phyloP scores from a whole-genome alignment of 2,329 filamentous ascomycete genomes.

The Cladosporium sp. region DNA sequence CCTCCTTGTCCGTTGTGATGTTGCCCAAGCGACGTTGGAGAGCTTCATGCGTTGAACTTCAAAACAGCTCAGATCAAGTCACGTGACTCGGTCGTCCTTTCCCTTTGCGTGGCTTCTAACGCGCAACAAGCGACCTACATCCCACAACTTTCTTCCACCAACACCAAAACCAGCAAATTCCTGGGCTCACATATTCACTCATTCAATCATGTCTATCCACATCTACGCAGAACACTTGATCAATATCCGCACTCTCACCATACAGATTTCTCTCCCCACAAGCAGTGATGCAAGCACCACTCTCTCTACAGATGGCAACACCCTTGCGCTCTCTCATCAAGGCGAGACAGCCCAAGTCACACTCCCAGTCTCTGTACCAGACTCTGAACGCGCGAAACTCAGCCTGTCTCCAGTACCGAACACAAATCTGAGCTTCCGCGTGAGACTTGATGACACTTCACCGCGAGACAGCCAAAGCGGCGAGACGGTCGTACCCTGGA shows the following conservation, averaged over 20 bases:
- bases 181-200: not conserved
- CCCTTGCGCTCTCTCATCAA: conserved; percentile 49
- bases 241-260: conserved; percentile 60
- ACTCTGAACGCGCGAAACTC: conserved; percentile 43
- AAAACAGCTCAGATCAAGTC: not conserved
- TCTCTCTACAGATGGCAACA: conserved; percentile 46
- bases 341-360: conserved; percentile 45
- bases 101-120: not conserved
- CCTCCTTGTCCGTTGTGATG: not conserved
- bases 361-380: conserved; percentile 49
- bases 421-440: conserved; percentile 55
- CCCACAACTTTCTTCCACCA: not conserved
- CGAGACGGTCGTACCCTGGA: conserved; percentile 45
- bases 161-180: not conserved
- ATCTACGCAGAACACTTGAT: conserved; percentile 63
- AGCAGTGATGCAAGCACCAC: conserved; percentile 45
- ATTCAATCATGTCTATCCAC: conserved; percentile 33
- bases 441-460: conserved; percentile 47
- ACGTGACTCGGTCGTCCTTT: not conserved
- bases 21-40: not conserved
- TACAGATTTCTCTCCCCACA: conserved; percentile 54
- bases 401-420: conserved; percentile 50
- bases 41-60: too few relatives aligned
- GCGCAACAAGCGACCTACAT: not conserved
- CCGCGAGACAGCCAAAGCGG: not conserved